Base-by-base conservation (phyloP, 176 grass and related monocot species). In the Dactylis glomerata region DNA sequence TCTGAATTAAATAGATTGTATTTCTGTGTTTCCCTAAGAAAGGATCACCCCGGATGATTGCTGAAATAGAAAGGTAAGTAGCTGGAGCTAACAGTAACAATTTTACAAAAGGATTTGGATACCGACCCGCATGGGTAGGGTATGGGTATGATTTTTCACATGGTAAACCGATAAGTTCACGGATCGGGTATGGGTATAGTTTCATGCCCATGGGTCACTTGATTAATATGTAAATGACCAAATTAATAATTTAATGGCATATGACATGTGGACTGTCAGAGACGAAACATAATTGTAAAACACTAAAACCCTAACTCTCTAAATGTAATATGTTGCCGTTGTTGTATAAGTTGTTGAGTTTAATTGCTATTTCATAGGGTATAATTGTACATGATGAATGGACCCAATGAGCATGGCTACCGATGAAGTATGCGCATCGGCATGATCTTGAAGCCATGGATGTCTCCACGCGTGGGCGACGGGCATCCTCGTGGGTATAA, bases 21-120 rank as follows among this genome's bases (percentile, higher is more conserved):
- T 75, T 11, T 81, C 34, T 4, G 3, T 61, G 26, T 52, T 78
- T 62, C 31, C 38, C 8, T 20, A 58, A 36, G 34, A 78, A 46
- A 40, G 37, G 15, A 68, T 55, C 33, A 41, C 26, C 22, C 47
- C 8, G 6, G 70, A 49, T 24, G 7, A 73, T 28, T 31, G 70
- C 44, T 78, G 61, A 78, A 63, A 59, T 68, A 83, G 30, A 87
- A 87, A 78, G 33, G 54, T 9, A 75, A 44, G 84, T 47, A 58
- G 63, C 31, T 22, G 55, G 66, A 33, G 61, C 28, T 17, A 63
- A 32, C 15, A 64, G 19, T 64, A 30, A 6, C 14, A 33, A 64
- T 64, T 64, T 64, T 64, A 64, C 30, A 16, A 14, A 64, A 31
- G 28, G 61, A 7, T 64, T 64, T 19, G 30, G 61, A 64, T 64